phyloP scores from a whole-genome alignment of 495 filamentous ascomycete genomes.

The Viridothelium virens region DNA sequence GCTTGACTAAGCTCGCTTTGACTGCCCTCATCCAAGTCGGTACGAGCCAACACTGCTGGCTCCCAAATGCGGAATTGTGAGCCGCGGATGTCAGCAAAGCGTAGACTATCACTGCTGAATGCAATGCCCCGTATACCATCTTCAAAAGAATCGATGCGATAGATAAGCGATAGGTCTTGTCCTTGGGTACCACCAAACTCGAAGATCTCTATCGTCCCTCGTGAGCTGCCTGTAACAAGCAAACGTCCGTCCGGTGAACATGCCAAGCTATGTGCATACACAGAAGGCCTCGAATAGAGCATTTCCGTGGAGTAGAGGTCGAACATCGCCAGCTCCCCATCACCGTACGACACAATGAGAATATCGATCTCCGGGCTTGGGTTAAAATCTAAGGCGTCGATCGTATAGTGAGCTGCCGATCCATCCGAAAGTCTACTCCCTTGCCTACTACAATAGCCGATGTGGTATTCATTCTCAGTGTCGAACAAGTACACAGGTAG shows the following conservation, averaged over 20 bases:
- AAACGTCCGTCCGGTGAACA: conserved; percentile 29
- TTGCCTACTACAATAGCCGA: neutral
- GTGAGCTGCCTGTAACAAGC: conserved; percentile 22
- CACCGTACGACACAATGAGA: conserved; percentile 14
- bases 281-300: neutral
- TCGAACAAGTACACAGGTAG: neutral
- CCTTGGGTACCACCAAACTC: conserved; percentile 19
- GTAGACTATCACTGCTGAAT: conserved; percentile 30
- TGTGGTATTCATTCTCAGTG: neutral
- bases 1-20: conserved; percentile 13
- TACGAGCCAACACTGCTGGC: conserved; percentile 22
- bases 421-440: neutral
- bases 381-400: conserved; percentile 14
- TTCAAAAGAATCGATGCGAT: conserved; percentile 24
- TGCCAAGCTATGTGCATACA: conserved; percentile 25
- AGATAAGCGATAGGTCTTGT: conserved; percentile 27
- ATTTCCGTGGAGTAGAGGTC: neutral
- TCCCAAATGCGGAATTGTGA: conserved; percentile 34
- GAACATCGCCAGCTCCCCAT: conserved; percentile 11
- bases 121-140: conserved; percentile 23
- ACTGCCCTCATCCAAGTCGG: conserved; percentile 2
- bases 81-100: conserved; percentile 29
- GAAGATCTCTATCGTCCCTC: conserved; percentile 30
- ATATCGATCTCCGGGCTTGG: conserved; percentile 13
- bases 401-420: neutral